Base-by-base conservation (phyloP, 345 rosid genomes). In the Eucalyptus victrix region DNA sequence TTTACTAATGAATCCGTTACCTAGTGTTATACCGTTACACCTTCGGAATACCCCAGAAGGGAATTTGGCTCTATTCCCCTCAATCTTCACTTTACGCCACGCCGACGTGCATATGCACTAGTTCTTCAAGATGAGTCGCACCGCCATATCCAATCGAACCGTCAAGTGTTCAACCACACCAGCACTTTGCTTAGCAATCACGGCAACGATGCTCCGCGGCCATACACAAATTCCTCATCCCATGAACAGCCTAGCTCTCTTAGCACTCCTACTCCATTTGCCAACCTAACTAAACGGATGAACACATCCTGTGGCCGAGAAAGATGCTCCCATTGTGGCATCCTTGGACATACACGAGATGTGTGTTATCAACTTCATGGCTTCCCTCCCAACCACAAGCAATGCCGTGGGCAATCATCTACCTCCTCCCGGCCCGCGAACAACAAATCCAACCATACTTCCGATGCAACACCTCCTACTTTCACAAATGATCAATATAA, bases 211-310 rank as follows among this genome's bases (percentile, higher is more conserved):
- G 34, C 37, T 65, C 34, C 9, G 0, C 0, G 0, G 9, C 9
- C 34, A 7, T 30, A 65, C 9, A 65, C 17, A 15, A 30, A 65
- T 30, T 30, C 15, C 65, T 58, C n/a, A 58, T 5, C 13, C n/a
- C 65, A 58, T 58, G n/a, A n/a, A 58, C 65, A 58, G 2, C 19
- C 72, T 4, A 30, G 5, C 72, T 30, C 37, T 65, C 67, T 60
- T 28, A 16, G 67, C 15, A 12, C n/a, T 28, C 72, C 37, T 1
- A 0, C 5, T 65, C 1, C 19, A 0, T 65, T 15, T 7, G 72
- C 72, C 37, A 65, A 65, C 34, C 37, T 65, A 30, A 0, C 72
- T 30, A 65, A 65, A 65, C 0, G 10, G 3, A 65, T 1, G 37
- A 65, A 65, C 72, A 65, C 3, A 0, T 30, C 72, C 1, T 1